These are phyloP conservation scores for Penicillium sclerotiorum DNA, from an alignment of 2,329 filamentous ascomycete genomes.

Conservation along the genomic window DNA sequence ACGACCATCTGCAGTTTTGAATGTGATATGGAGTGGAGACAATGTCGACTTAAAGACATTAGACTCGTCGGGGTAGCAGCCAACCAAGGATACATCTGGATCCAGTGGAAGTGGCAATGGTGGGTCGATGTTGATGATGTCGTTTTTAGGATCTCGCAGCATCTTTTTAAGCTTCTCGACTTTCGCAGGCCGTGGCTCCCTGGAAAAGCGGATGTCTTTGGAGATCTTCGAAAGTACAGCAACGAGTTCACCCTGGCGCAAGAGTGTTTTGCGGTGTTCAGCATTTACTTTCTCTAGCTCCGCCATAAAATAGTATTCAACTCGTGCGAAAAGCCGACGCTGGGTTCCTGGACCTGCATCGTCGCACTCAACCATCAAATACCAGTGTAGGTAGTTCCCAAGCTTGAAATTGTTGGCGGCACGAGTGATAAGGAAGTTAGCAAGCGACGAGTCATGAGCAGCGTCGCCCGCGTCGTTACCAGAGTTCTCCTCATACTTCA, in stretches of 20 bases:
- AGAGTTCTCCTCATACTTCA: slow-evolving; percentile 86
- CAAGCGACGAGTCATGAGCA: slow-evolving; percentile 77
- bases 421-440: slow-evolving; percentile 83
- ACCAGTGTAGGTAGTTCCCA: slow-evolving; percentile 97
- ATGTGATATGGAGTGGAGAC: slow-evolving; percentile 86
- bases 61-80: slow-evolving; percentile 80
- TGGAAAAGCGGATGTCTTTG: slow-evolving; percentile 79
- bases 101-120: slow-evolving; percentile 87
- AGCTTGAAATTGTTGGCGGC: slow-evolving; percentile 86
- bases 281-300: slow-evolving; percentile 76
- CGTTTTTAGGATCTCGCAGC: slow-evolving; percentile 86
- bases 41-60: slow-evolving; percentile 95
- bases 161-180: slow-evolving; percentile 82
- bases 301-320: slow-evolving; percentile 95
- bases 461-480: slow-evolving; percentile 63
- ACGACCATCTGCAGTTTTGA: slow-evolving; percentile 75
- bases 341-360: slow-evolving; percentile 76
- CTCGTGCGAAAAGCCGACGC: slow-evolving; percentile 84
- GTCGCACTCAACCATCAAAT: slow-evolving; percentile 96
- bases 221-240: slow-evolving; percentile 85
- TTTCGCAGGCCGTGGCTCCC: slow-evolving; percentile 77
- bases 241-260: slow-evolving; percentile 87
- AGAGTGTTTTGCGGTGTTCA: slow-evolving; percentile 73
- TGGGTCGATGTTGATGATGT: slow-evolving; percentile 78
- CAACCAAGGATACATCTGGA: slow-evolving; percentile 75